Evolutionary conservation across 164 flowering plant genomes (phyloP).

Genomic region (Magnolia changhungtana): DNA sequence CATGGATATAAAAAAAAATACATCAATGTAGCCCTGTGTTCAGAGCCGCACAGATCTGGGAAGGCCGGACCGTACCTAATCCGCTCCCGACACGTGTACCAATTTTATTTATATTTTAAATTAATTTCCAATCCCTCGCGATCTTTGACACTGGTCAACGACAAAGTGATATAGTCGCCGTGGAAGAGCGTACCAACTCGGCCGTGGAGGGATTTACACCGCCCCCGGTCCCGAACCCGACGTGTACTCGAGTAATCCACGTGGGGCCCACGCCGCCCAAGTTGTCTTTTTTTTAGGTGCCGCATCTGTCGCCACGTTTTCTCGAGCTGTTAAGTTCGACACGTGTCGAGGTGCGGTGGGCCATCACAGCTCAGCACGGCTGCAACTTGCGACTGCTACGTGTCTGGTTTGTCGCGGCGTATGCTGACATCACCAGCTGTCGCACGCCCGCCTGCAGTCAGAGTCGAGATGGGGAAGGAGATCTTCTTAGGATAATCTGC

Average conservation of each 20-base stretch:
- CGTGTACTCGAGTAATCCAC: neutral
- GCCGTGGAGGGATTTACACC: neutral
- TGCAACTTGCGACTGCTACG: neutral
- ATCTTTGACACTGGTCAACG: neutral
- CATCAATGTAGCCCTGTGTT: too few relatives aligned
- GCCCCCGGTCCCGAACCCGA: too few relatives aligned
- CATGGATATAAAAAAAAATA: too few relatives aligned
- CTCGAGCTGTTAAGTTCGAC: neutral
- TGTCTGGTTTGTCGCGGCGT: neutral
- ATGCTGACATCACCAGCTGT: neutral
- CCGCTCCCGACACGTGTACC: too few relatives aligned
- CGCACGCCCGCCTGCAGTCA: slow-evolving; percentile 1
- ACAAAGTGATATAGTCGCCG: neutral
- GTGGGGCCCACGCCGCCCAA: slow-evolving; percentile 3
- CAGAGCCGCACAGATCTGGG: too few relatives aligned
- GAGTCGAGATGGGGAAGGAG: neutral
- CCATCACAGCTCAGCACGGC: slow-evolving; percentile 3
- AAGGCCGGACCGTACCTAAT: too few relatives aligned
- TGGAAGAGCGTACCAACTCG: neutral
- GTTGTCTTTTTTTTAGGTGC: neutral
- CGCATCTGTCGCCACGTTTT: slow-evolving; percentile 1
- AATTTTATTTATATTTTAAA: too few relatives aligned
- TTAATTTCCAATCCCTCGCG: neutral
- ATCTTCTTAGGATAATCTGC: slow-evolving; percentile 4
- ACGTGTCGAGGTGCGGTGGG: neutral